Evolutionary conservation across 2,329 filamentous ascomycete species (phyloP).

Genomic region (Cytospora piceae): DNA sequence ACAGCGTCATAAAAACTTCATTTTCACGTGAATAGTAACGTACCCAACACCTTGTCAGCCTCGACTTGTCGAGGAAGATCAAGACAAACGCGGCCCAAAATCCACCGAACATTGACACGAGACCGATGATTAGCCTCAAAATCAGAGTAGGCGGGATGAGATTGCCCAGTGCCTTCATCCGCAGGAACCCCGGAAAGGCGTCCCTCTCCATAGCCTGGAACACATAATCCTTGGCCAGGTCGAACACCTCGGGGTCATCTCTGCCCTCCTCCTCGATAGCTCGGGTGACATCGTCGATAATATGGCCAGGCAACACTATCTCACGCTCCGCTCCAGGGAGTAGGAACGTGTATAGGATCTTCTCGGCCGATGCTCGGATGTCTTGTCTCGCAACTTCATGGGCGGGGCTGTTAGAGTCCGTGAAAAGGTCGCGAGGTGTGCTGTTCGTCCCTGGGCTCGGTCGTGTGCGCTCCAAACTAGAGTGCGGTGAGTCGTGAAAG

Average conservation of each 20-base stretch:
- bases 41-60: slow-evolving; percentile 83
- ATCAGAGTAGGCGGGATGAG: slow-evolving; percentile 90
- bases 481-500: slow-evolving; percentile 59
- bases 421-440: slow-evolving; percentile 63
- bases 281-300: slow-evolving; percentile 82
- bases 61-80: slow-evolving; percentile 82
- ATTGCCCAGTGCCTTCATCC: slow-evolving; percentile 94
- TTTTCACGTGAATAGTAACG: slow-evolving; percentile 39
- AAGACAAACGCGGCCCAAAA: slow-evolving; percentile 95
- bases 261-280: slow-evolving; percentile 89
- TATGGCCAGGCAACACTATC: slow-evolving; percentile 87
- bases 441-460: slow-evolving; percentile 59
- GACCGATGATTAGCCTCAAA: slow-evolving; percentile 80
- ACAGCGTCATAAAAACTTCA: slow-evolving; percentile 5
- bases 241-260: slow-evolving; percentile 96
- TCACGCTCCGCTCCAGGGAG: slow-evolving; percentile 95
- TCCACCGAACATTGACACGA: slow-evolving; percentile 84
- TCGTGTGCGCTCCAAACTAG: slow-evolving; percentile 51
- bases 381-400: slow-evolving; percentile 87
- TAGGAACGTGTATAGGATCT: slow-evolving; percentile 97
- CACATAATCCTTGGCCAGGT: slow-evolving; percentile 97
- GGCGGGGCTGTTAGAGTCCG: slow-evolving; percentile 80
- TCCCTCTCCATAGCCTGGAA: slow-evolving; percentile 99
- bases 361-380: slow-evolving; percentile 91
- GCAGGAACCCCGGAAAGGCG: slow-evolving; percentile 95